Evolutionary conservation across 2,329 filamentous ascomycete genomes (phyloP).

Genomic region (Hymenoscyphus occultus): DNA sequence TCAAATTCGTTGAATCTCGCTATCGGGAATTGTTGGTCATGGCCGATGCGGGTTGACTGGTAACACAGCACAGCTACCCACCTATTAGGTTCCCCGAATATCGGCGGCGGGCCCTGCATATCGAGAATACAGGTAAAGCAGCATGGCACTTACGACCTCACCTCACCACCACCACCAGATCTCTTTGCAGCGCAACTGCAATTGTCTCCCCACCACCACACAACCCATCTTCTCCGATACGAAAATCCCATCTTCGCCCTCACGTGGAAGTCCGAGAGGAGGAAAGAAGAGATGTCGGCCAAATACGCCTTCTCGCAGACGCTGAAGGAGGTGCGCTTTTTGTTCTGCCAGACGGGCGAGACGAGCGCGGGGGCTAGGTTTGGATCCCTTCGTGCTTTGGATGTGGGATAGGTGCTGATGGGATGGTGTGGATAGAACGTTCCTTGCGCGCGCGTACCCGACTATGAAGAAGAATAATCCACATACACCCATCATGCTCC

Average conservation of each 20-base stretch:
- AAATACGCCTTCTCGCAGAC: constrained; percentile 89
- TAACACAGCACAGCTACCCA: no score
- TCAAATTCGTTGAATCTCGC: neutral
- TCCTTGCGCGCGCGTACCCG: constrained; percentile 87
- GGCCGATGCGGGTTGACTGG: neutral
- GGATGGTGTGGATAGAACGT: constrained; percentile 58
- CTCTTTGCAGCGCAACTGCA: constrained; percentile 7
- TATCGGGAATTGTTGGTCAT: constrained; percentile 13
- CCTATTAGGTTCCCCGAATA: neutral
- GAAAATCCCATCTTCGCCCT: neutral
- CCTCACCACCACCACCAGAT: neutral
- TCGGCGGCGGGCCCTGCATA: constrained; percentile 4
- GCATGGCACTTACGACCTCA: constrained; percentile 14
- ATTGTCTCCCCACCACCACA: constrained; percentile 14
- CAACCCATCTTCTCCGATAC: neutral
- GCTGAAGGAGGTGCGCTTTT: constrained; percentile 93
- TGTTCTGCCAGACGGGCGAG: constrained; percentile 93
- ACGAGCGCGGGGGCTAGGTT: constrained; percentile 87
- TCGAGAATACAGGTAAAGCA: no score
- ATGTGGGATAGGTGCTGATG: constrained; percentile 2
- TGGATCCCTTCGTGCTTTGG: constrained; percentile 28
- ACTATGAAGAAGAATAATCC: constrained; percentile 99
- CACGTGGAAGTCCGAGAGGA: neutral
- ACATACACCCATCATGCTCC: constrained; percentile 86
- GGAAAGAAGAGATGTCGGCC: constrained; percentile 65